Evolutionary conservation across 805 yeast genomes (phyloP), one percentile per base, ranked within the genome.

Genomic region (Metschnikowia kofuensis): DNA sequence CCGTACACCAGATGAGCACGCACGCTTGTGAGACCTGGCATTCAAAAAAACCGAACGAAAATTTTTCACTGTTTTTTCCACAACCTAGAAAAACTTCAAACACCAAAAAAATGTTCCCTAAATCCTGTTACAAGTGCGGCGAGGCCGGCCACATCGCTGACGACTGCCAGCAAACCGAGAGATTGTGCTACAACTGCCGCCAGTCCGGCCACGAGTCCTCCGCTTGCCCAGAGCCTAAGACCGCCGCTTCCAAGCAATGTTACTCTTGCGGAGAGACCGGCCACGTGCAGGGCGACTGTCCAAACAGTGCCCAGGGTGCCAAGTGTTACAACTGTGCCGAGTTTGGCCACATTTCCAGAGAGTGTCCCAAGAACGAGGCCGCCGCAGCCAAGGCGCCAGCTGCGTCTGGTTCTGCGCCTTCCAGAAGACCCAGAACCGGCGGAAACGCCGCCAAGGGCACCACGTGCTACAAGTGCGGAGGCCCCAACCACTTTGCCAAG

Each of bases 251-350:
- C 68, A 90, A 90, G 72, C 90, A 90, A 70, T 90, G 97, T 72
- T 90, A 87, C 84, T 86, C 86, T 70, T 90, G 97, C 74, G 94
- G 94, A 62, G 87, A 85, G 67, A 79, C 85, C 49, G 97, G 96
- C 48, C 97, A 90, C 65, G 84, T 90, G 60, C 89, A 86, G 69
- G 74, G 86, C 44, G 96, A 90, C 66, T 90, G 97, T 74, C 80
- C 85, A 31, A 76, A 78, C 58, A 80, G 79, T 64, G 77, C 74
- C 62, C 84, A 69, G 75, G 83, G 84, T 52, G 70, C 84, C 57
- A 86, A 87, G 67, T 89, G 96, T 73, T 89, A 83, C 85, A 80
- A 77, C 75, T 86, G 92, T 65, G 80, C 83, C 55, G 79, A 79
- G 66, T 75, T 82, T 51, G 96, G 96, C 54, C 96, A 89, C 76